Conservation (phyloP, 495 filamentous ascomycete genomes). For the Talaromyces wortmannii region DNA sequence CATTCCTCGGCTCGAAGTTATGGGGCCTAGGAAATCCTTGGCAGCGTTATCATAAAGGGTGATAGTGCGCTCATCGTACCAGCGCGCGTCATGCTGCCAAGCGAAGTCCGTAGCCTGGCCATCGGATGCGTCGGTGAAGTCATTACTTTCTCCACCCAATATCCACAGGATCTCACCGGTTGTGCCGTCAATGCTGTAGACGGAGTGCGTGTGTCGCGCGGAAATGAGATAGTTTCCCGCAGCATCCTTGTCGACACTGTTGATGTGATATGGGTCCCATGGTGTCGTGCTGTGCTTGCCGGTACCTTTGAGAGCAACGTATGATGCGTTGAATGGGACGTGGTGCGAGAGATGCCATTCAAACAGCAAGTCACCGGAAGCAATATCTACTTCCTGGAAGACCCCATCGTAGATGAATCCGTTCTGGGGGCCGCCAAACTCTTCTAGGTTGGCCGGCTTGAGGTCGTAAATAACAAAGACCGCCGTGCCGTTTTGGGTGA, state of each 20-base stretch:
- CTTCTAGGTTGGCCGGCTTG: conserved; percentile 5
- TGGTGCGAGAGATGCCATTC: conserved; percentile 48
- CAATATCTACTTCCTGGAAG: conserved; percentile 45
- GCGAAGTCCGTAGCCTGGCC: conserved; percentile 36
- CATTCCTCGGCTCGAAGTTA: conserved; percentile 17
- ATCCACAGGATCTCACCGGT: conserved; percentile 34
- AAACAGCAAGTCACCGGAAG: conserved; percentile 41
- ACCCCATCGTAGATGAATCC: conserved; percentile 46
- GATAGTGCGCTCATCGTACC: conserved; percentile 10
- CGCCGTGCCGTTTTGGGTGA: conserved; percentile 14
- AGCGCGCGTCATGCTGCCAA: conserved; percentile 50
- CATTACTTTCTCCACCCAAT: conserved; percentile 34
- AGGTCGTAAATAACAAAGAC: conserved; percentile 16
- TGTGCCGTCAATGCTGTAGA: conserved; percentile 41
- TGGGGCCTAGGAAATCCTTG: background rate
- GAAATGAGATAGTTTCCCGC: conserved; percentile 55
- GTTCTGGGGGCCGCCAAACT: conserved; percentile 11
- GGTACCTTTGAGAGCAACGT: conserved; percentile 1
- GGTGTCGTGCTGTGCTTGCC: conserved; percentile 12
- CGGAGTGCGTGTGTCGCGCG: conserved; percentile 47
- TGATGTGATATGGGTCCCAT: conserved; percentile 63
- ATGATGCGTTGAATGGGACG: conserved; percentile 38
- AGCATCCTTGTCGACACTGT: conserved; percentile 52
- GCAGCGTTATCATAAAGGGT: background rate
- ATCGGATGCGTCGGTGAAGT: conserved; percentile 34